Conservation (phyloP, 2,329 filamentous ascomycete species). For the Calonectria crousiana region DNA sequence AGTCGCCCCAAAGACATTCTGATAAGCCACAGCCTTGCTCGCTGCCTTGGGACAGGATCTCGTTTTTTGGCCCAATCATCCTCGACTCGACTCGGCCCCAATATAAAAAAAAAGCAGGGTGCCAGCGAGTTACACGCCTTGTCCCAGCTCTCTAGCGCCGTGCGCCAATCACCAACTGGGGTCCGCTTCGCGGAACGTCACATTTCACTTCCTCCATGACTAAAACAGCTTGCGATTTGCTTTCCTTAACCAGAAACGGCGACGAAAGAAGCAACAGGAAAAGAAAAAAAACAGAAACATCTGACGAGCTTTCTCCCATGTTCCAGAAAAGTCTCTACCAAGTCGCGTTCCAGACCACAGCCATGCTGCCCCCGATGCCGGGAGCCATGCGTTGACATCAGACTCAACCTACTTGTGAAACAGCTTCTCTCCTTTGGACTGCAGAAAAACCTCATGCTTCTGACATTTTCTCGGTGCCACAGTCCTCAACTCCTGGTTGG, state of each 20-base stretch:
- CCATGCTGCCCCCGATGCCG: not conserved
- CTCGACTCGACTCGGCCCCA: not conserved
- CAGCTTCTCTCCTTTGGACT: not conserved
- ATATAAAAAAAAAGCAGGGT: not conserved
- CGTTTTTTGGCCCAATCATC: constrained; percentile 2
- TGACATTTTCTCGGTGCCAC: not conserved
- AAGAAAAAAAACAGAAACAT: not conserved
- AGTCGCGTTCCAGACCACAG: not conserved
- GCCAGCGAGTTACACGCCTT: not conserved
- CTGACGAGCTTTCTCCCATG: not conserved
- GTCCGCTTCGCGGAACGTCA: not conserved
- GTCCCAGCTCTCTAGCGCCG: not conserved
- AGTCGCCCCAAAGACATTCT: not conserved
- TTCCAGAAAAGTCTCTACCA: not conserved
- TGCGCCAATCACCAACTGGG: not conserved
- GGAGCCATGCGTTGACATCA: not conserved
- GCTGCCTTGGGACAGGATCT: not conserved
- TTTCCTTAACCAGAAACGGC: not conserved
- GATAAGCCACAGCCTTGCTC: not conserved
- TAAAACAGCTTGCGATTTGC: not conserved
- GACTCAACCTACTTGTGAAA: not conserved
- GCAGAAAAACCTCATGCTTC: not conserved
- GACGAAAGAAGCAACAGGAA: not conserved
- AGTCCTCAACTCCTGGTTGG: not conserved
- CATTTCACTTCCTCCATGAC: not conserved